Evolutionary conservation across 441 rosid species (phyloP), one percentile per base, ranked within the genome.

Genomic region (Isatis lusitanica): DNA sequence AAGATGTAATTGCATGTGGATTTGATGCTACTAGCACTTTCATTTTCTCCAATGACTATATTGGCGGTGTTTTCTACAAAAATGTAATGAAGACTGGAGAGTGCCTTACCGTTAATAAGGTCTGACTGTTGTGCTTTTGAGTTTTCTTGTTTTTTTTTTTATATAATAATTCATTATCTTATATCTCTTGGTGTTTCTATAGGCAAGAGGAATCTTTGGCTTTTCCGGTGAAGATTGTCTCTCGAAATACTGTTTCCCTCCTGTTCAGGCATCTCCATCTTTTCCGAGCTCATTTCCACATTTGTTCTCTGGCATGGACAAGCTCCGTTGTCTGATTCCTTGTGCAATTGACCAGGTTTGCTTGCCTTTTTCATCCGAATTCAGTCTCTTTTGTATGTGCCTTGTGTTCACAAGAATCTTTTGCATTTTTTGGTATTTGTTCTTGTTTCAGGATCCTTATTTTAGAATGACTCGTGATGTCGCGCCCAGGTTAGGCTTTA

Each of bases 381-480:
- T 21, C 24, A 21, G 24, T 21, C 24, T 21, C 24, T 21, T 21
- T 60, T 94, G 97, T 80, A 80, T 94, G 83, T 94, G 78, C 98
- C 98, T 40, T 94, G 98, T 74, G 98, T 96, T 21, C 24, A 21
- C 24, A 21, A 21, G 1, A 21, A 21, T 21, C 24, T 21, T 21
- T 21, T 21, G 24, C 24, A n/a, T 21, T 21, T 21, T 21, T 21
- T 21, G 24, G 24, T 21, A 21, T 21, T 21, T 21, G 24, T 21
- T 21, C 24, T 21, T 21, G 24, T 21, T 21, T 74, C 90, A 94
- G 98, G 98, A 94, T 81, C 98, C 97, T 56, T 94, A 94, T 82
- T 94, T 92, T 79, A 90, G 97, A 81, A 92, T 90, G 97, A 92
- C 98, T 7, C 81, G 97, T 12, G 97, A 94, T 85, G 98, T 92